Conservation (phyloP, 2,329 filamentous ascomycete genomes). For the Ophiocordyceps camponoti-saundersi region DNA sequence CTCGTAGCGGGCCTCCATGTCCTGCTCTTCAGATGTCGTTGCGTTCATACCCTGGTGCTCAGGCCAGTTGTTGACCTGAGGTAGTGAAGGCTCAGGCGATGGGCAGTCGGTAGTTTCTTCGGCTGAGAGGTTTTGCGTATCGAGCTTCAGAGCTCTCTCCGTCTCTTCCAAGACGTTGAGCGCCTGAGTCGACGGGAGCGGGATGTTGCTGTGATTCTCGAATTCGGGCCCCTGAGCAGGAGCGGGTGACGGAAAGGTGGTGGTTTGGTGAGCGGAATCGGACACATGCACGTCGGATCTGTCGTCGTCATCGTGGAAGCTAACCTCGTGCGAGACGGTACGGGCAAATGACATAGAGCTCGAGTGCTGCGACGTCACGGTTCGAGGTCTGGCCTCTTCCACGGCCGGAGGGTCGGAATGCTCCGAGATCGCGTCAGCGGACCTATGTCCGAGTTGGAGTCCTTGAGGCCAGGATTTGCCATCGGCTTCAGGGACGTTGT, state of each 20-base stretch:
- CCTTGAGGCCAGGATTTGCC: background rate
- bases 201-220: slow-evolving; percentile 15
- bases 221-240: slow-evolving; percentile 20
- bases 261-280: slow-evolving; percentile 39
- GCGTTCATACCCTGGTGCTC: slow-evolving; percentile 7
- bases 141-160: slow-evolving; percentile 28
- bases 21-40: slow-evolving; percentile 20
- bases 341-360: slow-evolving; percentile 47
- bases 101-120: slow-evolving; percentile 1
- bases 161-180: slow-evolving; percentile 34
- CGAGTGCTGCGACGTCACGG: slow-evolving; percentile 31
- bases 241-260: slow-evolving; percentile 41
- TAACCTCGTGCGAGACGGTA: slow-evolving; percentile 45
- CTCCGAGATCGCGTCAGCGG: background rate
- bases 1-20: slow-evolving; percentile 44
- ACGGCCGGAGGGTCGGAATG: background rate
- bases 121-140: slow-evolving; percentile 18
- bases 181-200: slow-evolving; percentile 31
- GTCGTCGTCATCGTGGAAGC: slow-evolving; percentile 41
- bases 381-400: slow-evolving; percentile 5
- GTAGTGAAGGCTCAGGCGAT: slow-evolving; percentile 1
- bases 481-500: background rate
- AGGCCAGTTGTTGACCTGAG: slow-evolving; percentile 3
- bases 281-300: slow-evolving; percentile 39
- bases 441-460: background rate